These are phyloP conservation scores for Neonectria hederae DNA, from an alignment of 2,329 filamentous ascomycete species.

Conservation along the genomic window DNA sequence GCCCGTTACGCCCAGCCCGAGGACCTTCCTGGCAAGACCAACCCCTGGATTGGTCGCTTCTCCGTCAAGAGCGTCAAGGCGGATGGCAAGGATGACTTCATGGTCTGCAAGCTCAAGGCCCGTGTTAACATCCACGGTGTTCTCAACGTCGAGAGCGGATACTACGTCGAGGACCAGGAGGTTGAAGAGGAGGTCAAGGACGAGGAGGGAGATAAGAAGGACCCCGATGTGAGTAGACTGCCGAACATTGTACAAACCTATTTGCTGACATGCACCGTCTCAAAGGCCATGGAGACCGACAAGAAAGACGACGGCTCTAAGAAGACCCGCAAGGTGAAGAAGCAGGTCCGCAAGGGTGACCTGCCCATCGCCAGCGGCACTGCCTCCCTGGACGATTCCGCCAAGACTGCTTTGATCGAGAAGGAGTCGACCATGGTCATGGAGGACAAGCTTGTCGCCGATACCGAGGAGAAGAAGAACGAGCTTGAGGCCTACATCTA, in stretches of 20 bases:
- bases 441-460: slow-evolving; percentile 97
- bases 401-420: slow-evolving; percentile 77
- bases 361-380: slow-evolving; percentile 87
- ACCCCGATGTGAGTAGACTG: slow-evolving; percentile 75
- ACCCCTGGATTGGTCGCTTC: slow-evolving; percentile 96
- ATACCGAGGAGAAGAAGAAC: slow-evolving; percentile 99
- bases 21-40: slow-evolving; percentile 84
- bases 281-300: slow-evolving; percentile 87
- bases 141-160: slow-evolving; percentile 94
- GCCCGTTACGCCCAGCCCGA: slow-evolving; percentile 92
- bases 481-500: slow-evolving; percentile 98
- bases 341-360: slow-evolving; percentile 98
- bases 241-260: slow-evolving; percentile 15
- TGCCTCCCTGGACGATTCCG: slow-evolving; percentile 75
- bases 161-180: slow-evolving; percentile 98
- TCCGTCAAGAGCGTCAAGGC: slow-evolving; percentile 98
- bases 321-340: slow-evolving; percentile 98
- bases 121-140: slow-evolving; percentile 96
- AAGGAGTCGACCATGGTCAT: slow-evolving; percentile 91
- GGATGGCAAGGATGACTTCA: slow-evolving; percentile 93
- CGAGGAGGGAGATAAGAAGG: slow-evolving; percentile 71
- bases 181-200: slow-evolving; percentile 92
- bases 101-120: slow-evolving; percentile 99
- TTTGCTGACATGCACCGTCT: slow-evolving; percentile 41
- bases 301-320: slow-evolving; percentile 73